Base-by-base conservation (phyloP, 176 grass and related monocot genomes). In the Musa schizocarpa region DNA sequence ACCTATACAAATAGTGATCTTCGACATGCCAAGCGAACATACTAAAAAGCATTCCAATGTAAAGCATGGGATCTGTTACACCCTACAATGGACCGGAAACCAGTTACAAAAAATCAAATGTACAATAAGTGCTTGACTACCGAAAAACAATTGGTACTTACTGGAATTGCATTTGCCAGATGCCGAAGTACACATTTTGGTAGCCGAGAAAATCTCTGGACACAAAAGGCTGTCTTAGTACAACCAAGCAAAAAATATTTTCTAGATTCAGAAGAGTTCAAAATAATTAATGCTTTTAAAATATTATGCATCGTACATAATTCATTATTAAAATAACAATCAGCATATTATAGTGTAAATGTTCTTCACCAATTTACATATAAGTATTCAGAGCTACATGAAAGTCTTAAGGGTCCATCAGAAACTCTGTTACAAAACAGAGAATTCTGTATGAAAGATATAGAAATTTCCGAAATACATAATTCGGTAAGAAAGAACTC, bases 21-120 rank as follows among this genome's bases (percentile, higher is more conserved):
- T 98, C 94, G 9, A 98, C 94, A 53, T 98, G 94, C 94, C 94
- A 98, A 27, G 94, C 90, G 81, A 98, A 98, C 88, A 98, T 93
- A 76, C 94, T 98, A 58, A 93, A 98, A 58, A 98, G 90, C 94
- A 98, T 98, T 66, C 94, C 94, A 26, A 98, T 98, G 81, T 98
- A 98, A 77, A 99, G 68, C 68, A 70, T 70, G 29, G 68, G 68
- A 70, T 70, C 68, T 50, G 68, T 70, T 70, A 70, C 68, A 19
- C 66, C 66, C 66, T 69, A 49, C 26, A 69, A 49, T 22, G 22
- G 9, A 49, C 34, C 29, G 48, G 13, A 69, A n/a, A 69, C 26
- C 11, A 49, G 29, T 69, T 16, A 48, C 1, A 49, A 48, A 43
- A 69, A 19, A 43, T 19, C 6, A 48, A 69, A 69, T 49, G 13